These are phyloP conservation scores for Saccharomycodes ludwigii DNA, from an alignment of 805 yeast species.

Conservation along the genomic window DNA sequence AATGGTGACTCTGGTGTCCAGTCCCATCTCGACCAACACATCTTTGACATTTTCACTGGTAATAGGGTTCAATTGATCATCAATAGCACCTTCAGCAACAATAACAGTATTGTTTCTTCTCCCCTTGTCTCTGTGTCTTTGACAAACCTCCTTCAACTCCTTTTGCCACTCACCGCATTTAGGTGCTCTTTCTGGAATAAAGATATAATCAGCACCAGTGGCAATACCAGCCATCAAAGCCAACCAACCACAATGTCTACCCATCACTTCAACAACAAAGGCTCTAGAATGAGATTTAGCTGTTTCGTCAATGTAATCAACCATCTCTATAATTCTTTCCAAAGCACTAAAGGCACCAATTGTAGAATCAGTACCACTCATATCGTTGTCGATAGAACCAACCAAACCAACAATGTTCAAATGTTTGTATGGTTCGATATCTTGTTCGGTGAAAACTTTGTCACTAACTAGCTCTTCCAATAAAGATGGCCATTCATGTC, in stretches of 20 bases:
- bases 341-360: constrained; percentile 93
- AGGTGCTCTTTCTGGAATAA: constrained; percentile 74
- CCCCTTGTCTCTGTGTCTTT: constrained; percentile 57
- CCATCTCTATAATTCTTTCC: constrained; percentile 84
- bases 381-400: constrained; percentile 96
- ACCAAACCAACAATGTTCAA: constrained; percentile 88
- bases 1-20: constrained; percentile 69
- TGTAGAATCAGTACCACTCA: constrained; percentile 94
- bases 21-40: constrained; percentile 52
- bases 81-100: constrained; percentile 79
- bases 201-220: constrained; percentile 68
- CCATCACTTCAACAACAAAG: constrained; percentile 79
- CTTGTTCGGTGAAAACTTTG: constrained; percentile 43
- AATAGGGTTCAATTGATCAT: constrained; percentile 54
- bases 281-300: constrained; percentile 78
- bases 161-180: constrained; percentile 50
- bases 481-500: constrained; percentile 89
- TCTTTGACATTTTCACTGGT: constrained; percentile 52
- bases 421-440: constrained; percentile 49
- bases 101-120: constrained; percentile 68
- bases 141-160: constrained; percentile 50
- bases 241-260: constrained; percentile 84
- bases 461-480: constrained; percentile 56
- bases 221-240: constrained; percentile 73
- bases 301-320: constrained; percentile 76